phyloP scores from a whole-genome alignment of 345 rosid genomes.

The Cardamine chenopodiifolia region DNA sequence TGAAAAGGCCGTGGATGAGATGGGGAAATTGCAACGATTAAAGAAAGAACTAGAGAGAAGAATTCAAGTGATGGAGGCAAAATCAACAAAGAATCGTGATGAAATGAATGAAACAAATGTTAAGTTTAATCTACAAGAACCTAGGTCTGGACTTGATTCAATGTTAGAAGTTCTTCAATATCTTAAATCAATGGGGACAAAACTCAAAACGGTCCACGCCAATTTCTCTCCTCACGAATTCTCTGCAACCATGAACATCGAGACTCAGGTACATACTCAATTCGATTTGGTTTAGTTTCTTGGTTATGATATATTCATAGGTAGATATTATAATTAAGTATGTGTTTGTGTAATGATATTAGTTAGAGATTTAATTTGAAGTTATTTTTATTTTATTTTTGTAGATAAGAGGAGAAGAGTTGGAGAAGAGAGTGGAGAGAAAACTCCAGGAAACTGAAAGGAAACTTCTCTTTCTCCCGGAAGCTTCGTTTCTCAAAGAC shows the following conservation, averaged over 20 bases:
- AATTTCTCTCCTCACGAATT: constrained; percentile 47
- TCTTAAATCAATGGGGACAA: constrained; percentile 50
- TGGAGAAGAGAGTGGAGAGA: constrained; percentile 49
- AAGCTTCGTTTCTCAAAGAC: constrained; percentile 30
- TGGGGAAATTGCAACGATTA: constrained; percentile 47
- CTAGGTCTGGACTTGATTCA: constrained; percentile 61
- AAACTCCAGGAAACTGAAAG: constrained; percentile 50
- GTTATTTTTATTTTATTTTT: not conserved
- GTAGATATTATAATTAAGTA: not conserved
- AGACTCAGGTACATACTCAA: constrained; percentile 49
- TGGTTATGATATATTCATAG: not conserved
- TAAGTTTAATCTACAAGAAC: constrained; percentile 47
- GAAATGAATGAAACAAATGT: constrained; percentile 42
- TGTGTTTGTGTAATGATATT: not conserved
- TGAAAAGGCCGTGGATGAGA: constrained; percentile 44
- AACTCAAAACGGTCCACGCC: constrained; percentile 44
- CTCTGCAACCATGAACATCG: constrained; percentile 45
- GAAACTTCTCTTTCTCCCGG: constrained; percentile 38
- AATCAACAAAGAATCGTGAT: constrained; percentile 5
- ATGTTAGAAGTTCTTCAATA: constrained; percentile 57
- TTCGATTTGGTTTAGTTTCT: not conserved
- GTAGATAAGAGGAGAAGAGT: constrained; percentile 54
- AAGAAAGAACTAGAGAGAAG: constrained; percentile 52
- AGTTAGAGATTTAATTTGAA: not conserved
- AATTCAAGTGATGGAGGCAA: constrained; percentile 40